Evolutionary conservation across 441 rosid species (phyloP).

Genomic region (Adansonia rubrostipa): DNA sequence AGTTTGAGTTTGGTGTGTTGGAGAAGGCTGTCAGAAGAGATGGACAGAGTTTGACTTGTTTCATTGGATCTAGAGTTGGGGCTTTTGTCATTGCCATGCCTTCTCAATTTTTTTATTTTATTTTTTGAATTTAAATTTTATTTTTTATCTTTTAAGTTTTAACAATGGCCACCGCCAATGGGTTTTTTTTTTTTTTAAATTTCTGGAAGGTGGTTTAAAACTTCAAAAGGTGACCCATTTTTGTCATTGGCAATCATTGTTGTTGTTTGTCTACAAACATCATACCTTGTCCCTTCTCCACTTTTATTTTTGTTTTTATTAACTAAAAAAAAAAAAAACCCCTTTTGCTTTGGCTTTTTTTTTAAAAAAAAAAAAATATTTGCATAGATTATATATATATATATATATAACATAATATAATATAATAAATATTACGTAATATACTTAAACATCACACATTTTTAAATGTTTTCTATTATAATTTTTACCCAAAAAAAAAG

Average conservation of each 20-base stretch:
- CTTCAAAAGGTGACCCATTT: conserved; percentile 22
- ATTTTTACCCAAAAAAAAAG: too few species aligned
- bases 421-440: too few species aligned
- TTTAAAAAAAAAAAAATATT: background rate
- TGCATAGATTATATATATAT: background rate
- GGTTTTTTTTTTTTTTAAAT: background rate
- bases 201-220: conserved; percentile 7
- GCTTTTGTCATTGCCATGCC: conserved; percentile 23
- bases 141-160: background rate
- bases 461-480: too few species aligned
- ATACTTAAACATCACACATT: too few species aligned
- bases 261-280: conserved; percentile 2
- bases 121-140: background rate
- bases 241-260: conserved; percentile 23
- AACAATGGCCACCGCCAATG: background rate
- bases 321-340: background rate
- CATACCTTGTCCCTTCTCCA: background rate
- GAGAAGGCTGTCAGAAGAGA: conserved; percentile 39
- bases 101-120: conserved; percentile 9
- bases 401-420: too few species aligned
- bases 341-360: too few species aligned
- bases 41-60: conserved; percentile 48
- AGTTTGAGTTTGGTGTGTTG: conserved; percentile 30
- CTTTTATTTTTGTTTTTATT: background rate
- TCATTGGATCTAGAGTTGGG: conserved; percentile 6